These are phyloP conservation scores for Cladophialophora immunda DNA, from an alignment of 2,329 filamentous ascomycete species.

Conservation along the genomic window DNA sequence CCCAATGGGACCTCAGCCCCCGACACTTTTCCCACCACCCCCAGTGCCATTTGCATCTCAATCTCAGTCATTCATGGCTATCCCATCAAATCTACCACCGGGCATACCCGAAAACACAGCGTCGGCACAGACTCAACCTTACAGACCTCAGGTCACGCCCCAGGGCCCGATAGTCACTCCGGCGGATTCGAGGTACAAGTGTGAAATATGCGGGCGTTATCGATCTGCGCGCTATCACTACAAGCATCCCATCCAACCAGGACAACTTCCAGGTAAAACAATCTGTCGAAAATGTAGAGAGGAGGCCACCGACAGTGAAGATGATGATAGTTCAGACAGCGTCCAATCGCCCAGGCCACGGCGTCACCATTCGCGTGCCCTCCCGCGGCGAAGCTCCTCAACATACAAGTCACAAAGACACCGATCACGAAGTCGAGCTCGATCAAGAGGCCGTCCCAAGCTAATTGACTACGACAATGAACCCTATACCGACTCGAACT, in stretches of 20 bases:
- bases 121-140: slow-evolving; percentile 7
- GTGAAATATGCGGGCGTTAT: slow-evolving; percentile 39
- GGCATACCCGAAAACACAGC: slow-evolving; percentile 8
- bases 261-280: slow-evolving; percentile 36
- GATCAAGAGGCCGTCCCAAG: slow-evolving; percentile 5
- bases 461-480: slow-evolving; percentile 2
- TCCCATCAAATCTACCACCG: slow-evolving; percentile 4
- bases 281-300: slow-evolving; percentile 39
- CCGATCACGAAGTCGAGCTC: slow-evolving; percentile 18
- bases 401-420: slow-evolving; percentile 1
- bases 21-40: slow-evolving; percentile 6
- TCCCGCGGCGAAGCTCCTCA: slow-evolving; percentile 9
- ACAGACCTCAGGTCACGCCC: slow-evolving; percentile 8
- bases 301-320: slow-evolving; percentile 38
- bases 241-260: slow-evolving; percentile 37
- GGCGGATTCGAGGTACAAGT: slow-evolving; percentile 38
- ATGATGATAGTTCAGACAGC: slow-evolving; percentile 31
- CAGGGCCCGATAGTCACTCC: neutral
- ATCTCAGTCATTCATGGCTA: slow-evolving; percentile 13
- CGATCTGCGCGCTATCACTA: slow-evolving; percentile 40
- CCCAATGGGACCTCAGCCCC: slow-evolving; percentile 21
- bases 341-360: slow-evolving; percentile 17
- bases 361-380: slow-evolving; percentile 22
- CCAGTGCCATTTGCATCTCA: slow-evolving; percentile 11
- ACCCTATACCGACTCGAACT: slow-evolving; percentile 19